phyloP scores from a whole-genome alignment of 75 land plant genomes.

The Picea sitchensis region DNA sequence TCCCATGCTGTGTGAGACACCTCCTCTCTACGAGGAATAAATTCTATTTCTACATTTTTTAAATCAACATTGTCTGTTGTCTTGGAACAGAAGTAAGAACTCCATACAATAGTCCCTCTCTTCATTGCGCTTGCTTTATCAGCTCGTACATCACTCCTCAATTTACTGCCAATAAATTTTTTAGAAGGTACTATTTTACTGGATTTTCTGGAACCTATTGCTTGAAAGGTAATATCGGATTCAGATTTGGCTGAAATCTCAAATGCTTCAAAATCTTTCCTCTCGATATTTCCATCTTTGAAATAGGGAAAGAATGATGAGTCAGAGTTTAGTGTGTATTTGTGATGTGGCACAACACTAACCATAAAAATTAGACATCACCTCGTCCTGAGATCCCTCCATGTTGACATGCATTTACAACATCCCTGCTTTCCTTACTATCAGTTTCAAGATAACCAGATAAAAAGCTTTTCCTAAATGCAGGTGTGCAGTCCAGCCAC shows the following conservation, averaged over 20 bases:
- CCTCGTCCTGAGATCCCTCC: background rate
- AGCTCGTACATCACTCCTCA: background rate
- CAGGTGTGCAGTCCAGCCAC: background rate
- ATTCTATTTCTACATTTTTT: constrained; percentile 8
- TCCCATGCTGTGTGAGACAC: background rate
- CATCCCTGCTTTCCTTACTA: background rate
- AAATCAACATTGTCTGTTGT: constrained; percentile 5
- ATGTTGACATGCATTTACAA: background rate
- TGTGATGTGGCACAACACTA: too few species aligned
- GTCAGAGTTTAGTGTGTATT: too few species aligned
- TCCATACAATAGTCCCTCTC: constrained; percentile 16
- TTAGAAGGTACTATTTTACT: background rate
- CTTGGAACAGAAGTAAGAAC: constrained; percentile 21
- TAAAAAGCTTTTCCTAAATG: background rate
- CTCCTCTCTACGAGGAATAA: background rate
- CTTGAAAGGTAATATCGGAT: background rate
- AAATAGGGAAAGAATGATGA: too few species aligned
- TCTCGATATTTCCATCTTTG: too few species aligned
- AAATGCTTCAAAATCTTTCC: background rate
- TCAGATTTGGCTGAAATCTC: background rate
- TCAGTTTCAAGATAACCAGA: background rate
- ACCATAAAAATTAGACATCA: too few species aligned
- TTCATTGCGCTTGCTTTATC: too few species aligned
- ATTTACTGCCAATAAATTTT: background rate
- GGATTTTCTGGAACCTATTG: background rate